A percentile compares a stretch with the other conserved stretches of the same genome.
phyloP scores from a whole-genome alignment of 495 filamentous ascomycete genomes.

The Pyronema omphalodes region DNA sequence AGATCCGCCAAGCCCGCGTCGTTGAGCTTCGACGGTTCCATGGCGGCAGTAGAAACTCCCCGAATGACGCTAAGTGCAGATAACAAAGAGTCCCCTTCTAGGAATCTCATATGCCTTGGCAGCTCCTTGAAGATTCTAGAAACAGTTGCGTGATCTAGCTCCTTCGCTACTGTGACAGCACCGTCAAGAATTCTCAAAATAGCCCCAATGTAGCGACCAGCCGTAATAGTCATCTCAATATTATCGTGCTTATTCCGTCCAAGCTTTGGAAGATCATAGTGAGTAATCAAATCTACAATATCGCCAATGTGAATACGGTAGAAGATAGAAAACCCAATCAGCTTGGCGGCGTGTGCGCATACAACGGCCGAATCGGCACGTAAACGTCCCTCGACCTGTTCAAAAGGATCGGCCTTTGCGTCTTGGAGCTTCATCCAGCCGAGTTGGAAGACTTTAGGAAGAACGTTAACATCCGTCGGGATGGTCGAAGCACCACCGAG shows the following conservation, averaged over 20 bases:
- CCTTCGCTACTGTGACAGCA: neutral
- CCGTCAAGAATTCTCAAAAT: neutral
- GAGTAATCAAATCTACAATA: neutral
- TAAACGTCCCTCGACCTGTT: neutral
- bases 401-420: neutral
- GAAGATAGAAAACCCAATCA: neutral
- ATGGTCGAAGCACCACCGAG: neutral
- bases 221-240: neutral
- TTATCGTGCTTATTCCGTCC: slow-evolving; percentile 16
- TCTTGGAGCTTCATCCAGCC: neutral
- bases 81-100: slow-evolving; percentile 14
- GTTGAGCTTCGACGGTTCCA: neutral
- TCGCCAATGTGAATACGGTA: neutral
- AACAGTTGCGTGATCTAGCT: neutral
- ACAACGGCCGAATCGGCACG: neutral
- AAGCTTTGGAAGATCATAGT: slow-evolving; percentile 6
- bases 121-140: slow-evolving; percentile 5
- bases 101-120: slow-evolving; percentile 9
- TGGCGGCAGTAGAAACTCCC: neutral
- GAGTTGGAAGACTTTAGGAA: neutral
- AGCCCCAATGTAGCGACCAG: neutral
- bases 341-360: neutral
- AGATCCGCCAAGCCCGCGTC: slow-evolving; percentile 5
- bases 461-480: neutral
- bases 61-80: slow-evolving; percentile 5